These are phyloP conservation scores for Fusarium sp. DNA, from an alignment of 2,329 filamentous ascomycete genomes.

Conservation along the genomic window DNA sequence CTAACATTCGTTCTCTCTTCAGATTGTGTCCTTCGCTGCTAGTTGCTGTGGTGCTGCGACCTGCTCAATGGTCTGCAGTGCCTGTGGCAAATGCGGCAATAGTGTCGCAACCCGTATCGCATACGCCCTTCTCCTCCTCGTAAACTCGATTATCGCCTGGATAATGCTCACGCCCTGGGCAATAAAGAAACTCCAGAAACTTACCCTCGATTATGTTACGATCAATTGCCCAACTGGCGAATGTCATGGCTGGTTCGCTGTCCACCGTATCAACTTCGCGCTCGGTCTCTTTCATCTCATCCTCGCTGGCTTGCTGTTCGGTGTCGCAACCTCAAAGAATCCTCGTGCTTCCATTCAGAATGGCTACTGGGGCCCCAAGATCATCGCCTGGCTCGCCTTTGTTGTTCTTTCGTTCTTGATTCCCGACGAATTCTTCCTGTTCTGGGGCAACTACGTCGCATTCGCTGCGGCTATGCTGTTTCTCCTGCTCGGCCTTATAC, in stretches of 20 bases:
- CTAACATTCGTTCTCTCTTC: conserved; percentile 22
- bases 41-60: conserved; percentile 98
- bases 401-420: conserved; percentile 96
- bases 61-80: conserved; percentile 94
- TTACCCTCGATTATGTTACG: conserved; percentile 95
- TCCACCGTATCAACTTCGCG: conserved; percentile 97
- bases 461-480: conserved; percentile 92
- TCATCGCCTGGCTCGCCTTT: conserved; percentile 87
- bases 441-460: conserved; percentile 95
- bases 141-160: conserved; percentile 98
- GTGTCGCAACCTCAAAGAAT: conserved; percentile 87
- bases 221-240: conserved; percentile 91
- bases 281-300: conserved; percentile 94
- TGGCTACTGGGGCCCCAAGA: conserved; percentile 98
- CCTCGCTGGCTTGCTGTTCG: conserved; percentile 85
- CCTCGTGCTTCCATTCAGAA: conserved; percentile 91
- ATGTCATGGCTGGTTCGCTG: conserved; percentile 95
- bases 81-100: conserved; percentile 96
- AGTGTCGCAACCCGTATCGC: conserved; percentile 97
- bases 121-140: conserved; percentile 91
- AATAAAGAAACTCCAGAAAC: conserved; percentile 91
- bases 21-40: conserved; percentile 82
- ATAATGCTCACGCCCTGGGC: conserved; percentile 99
- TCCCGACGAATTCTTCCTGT: conserved; percentile 91
- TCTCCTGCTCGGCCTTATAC: conserved; percentile 88